Conservation (phyloP, 345 rosid genomes). For the Odontarrhena argentea region DNA sequence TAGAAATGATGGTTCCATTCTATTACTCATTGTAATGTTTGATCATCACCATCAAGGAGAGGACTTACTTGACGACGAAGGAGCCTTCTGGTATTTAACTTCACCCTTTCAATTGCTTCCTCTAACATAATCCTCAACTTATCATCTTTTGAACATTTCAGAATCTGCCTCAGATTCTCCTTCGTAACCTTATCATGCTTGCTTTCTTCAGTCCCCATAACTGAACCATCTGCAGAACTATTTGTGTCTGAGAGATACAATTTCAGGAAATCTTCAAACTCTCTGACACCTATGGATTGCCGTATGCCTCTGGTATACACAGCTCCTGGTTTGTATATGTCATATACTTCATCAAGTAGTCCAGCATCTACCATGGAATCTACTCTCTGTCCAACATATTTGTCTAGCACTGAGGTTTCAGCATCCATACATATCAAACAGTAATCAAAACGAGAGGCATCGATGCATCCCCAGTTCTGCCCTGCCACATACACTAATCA, state of each 20-base stretch:
- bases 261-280: constrained; percentile 67
- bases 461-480: constrained; percentile 94
- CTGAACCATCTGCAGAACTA: constrained; percentile 34
- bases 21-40: not conserved
- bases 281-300: constrained; percentile 93
- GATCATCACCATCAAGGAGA: not conserved
- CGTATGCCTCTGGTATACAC: constrained; percentile 79
- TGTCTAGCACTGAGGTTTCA: constrained; percentile 61
- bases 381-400: constrained; percentile 73
- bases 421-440: constrained; percentile 85
- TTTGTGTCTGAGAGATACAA: constrained; percentile 34
- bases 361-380: constrained; percentile 84
- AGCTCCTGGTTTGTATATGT: constrained; percentile 63
- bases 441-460: constrained; percentile 60
- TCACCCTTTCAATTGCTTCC: constrained; percentile 73
- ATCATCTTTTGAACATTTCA: constrained; percentile 42
- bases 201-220: constrained; percentile 27
- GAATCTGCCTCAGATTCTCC: constrained; percentile 50
- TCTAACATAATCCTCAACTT: constrained; percentile 52
- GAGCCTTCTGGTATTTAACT: constrained; percentile 81
- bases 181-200: constrained; percentile 41
- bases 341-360: constrained; percentile 75
- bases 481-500: constrained; percentile 60
- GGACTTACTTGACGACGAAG: constrained; percentile 87
- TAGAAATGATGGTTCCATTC: not conserved